Base-by-base conservation (phyloP, 371 early-diverging fungal genomes). In the Mucor racemosus region DNA sequence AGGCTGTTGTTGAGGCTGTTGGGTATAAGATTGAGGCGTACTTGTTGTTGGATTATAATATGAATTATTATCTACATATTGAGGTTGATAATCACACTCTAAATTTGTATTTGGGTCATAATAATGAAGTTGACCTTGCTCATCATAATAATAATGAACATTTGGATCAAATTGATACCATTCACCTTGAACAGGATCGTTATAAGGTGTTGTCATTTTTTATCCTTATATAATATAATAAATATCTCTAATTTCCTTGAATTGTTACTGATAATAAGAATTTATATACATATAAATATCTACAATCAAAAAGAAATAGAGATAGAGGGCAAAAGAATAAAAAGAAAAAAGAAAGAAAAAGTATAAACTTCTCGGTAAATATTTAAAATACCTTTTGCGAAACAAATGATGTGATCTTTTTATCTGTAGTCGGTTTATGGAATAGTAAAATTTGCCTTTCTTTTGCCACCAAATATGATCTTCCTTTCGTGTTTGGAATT, bases 91-190 rank as follows among this genome's bases (percentile, higher is more conserved):
- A 17, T 65, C 60, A 48, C 62, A 60, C 14, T 73, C 71, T 48
- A 63, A 55, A 46, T 70, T 70, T 11, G 76, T 73, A 31, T 76
- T 76, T 11, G 76, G 76, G 41, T 76, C 76, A 58, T 73, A 76
- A 59, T 73, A 76, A 31, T 73, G 73, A 35, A 76, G 39, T 15
- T 71, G 71, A 8, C 73, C 71, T 35, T 70, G 71, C 19, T 73
- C 71, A 58, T 76, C 76, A 48, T 76, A 73, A 35, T 76, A 76
- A 40, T 73, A 76, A 58, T 76, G 76, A n/a, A 68, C 66, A 71
- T 76, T 76, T 36, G 76, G 76, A 66, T 76, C 76, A 71, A 76
- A 76, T 33, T 64, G 61, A 58, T 65, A 62, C 74, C 71, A 70
- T 19, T 60, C 54, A 31, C 59, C 41, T 50, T 72, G 53, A 38